These are phyloP conservation scores for Phytopythium aichiense DNA, from an alignment of 352 stramenopile species.

Conservation along the genomic window DNA sequence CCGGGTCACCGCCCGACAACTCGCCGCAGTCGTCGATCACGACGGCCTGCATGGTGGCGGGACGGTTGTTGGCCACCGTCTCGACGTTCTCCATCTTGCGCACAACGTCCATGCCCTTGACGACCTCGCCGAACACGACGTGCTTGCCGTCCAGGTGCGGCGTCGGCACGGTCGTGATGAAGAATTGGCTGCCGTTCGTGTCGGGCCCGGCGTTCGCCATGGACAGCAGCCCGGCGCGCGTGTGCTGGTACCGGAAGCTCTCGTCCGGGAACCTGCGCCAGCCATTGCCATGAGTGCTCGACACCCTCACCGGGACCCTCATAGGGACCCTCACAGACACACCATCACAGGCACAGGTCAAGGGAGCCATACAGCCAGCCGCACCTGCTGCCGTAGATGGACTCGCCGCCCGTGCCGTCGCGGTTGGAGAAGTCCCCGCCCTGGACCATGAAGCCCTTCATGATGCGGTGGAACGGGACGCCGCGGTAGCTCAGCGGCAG, in stretches of 20 bases:
- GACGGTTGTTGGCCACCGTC: conserved; percentile 78
- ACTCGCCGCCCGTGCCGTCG: conserved; percentile 82
- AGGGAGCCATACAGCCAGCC: too few species aligned
- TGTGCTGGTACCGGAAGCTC: conserved; percentile 94
- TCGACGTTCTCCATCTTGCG: conserved; percentile 90
- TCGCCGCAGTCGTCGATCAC: conserved; percentile 95
- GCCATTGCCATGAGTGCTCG: neutral
- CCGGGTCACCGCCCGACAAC: conserved; percentile 14
- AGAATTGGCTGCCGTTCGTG: conserved; percentile 84
- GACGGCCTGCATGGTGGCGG: conserved; percentile 76
- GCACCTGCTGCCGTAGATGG: conserved; percentile 68
- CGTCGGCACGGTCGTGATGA: conserved; percentile 83
- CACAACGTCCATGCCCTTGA: conserved; percentile 64
- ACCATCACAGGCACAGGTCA: neutral
- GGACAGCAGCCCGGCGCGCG: conserved; percentile 89
- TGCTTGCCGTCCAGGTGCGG: conserved; percentile 98
- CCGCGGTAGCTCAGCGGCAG: conserved; percentile 65
- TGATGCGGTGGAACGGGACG: conserved; percentile 78
- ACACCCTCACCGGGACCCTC: too few species aligned
- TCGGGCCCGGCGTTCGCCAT: conserved; percentile 92
- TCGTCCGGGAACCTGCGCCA: conserved; percentile 87
- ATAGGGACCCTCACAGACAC: too few species aligned
- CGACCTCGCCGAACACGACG: conserved; percentile 98
- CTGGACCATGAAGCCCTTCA: conserved; percentile 87
- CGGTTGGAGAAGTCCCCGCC: conserved; percentile 72